phyloP scores from a whole-genome alignment of 768 basidiomycete species.

The Asterophora parasitica region DNA sequence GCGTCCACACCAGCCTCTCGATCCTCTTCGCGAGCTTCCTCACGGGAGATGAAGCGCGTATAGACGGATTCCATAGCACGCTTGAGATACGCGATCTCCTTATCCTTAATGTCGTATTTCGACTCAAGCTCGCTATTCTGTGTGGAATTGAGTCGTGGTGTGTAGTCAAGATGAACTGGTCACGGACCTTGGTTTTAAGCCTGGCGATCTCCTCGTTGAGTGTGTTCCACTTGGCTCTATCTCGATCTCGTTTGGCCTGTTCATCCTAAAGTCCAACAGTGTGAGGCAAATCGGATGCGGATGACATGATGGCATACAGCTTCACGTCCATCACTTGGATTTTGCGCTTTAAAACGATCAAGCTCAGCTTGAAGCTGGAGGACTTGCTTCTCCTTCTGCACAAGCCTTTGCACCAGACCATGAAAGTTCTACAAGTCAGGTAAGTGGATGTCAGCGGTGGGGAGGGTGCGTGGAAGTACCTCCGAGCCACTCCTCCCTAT shows the following conservation, averaged over 20 bases:
- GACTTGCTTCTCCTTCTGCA: slow-evolving; percentile 84
- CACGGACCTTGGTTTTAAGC: slow-evolving; percentile 58
- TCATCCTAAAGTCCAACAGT: slow-evolving; percentile 47
- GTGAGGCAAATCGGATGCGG: background rate
- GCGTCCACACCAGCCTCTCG: slow-evolving; percentile 56
- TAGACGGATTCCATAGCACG: slow-evolving; percentile 87
- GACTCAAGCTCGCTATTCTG: slow-evolving; percentile 55
- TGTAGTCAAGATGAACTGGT: background rate
- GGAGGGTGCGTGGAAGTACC: slow-evolving; percentile 27
- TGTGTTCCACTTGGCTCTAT: slow-evolving; percentile 64
- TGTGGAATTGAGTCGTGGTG: slow-evolving; percentile 1
- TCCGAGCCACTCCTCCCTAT: slow-evolving; percentile 51
- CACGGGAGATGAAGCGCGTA: slow-evolving; percentile 62
- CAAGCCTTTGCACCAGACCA: slow-evolving; percentile 74
- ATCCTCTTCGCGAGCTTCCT: slow-evolving; percentile 43
- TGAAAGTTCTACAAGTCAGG: slow-evolving; percentile 46
- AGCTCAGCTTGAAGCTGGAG: slow-evolving; percentile 68
- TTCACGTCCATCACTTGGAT: slow-evolving; percentile 53
- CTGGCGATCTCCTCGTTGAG: slow-evolving; percentile 72
- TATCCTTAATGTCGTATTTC: slow-evolving; percentile 50
- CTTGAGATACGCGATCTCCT: slow-evolving; percentile 73
- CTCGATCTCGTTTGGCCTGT: slow-evolving; percentile 69
- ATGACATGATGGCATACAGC: slow-evolving; percentile 40
- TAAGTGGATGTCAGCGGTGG: slow-evolving; percentile 6
- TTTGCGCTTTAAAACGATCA: slow-evolving; percentile 54